Conservation (phyloP, 495 filamentous ascomycete species). For the Aspergillus nanangensis region DNA sequence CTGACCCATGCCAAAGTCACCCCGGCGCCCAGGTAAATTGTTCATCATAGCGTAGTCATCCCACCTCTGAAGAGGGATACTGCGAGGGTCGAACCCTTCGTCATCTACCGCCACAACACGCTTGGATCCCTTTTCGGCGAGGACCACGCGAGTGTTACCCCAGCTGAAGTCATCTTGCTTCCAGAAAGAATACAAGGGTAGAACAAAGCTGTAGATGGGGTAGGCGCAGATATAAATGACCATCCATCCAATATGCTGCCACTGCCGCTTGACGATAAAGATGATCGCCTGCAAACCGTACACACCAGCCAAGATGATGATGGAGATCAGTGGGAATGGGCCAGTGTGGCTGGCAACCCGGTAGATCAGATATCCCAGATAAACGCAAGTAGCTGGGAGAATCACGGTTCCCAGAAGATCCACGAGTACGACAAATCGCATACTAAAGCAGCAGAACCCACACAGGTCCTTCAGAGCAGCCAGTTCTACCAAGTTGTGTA, state of each 20-base stretch:
- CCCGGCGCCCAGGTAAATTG: constrained; percentile 86
- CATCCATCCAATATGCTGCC: constrained; percentile 99
- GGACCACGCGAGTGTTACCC: constrained; percentile 97
- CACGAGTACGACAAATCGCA: constrained; percentile 96
- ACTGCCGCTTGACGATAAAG: constrained; percentile 93
- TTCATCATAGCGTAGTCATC: constrained; percentile 94
- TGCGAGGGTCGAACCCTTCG: constrained; percentile 82
- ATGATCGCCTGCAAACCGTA: constrained; percentile 95
- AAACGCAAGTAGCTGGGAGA: constrained; percentile 85
- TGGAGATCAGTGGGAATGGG: constrained; percentile 79
- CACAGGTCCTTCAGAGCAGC: constrained; percentile 86
- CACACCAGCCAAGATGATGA: constrained; percentile 82
- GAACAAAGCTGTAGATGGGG: constrained; percentile 87
- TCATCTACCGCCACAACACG: constrained; percentile 84
- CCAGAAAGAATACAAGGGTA: constrained; percentile 98
- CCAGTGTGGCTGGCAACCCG: constrained; percentile 63
- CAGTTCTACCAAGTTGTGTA: constrained; percentile 91
- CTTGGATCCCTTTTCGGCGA: constrained; percentile 88
- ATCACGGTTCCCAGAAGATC: constrained; percentile 93
- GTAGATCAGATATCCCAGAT: constrained; percentile 89
- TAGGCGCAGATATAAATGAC: constrained; percentile 93
- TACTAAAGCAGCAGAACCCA: constrained; percentile 98
- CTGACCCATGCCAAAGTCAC: constrained; percentile 40
- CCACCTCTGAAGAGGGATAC: constrained; percentile 92
- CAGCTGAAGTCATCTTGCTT: constrained; percentile 97